Percentiles rank a stretch among this genome's conserved stretches.
These are phyloP conservation scores for Epichloe amarillans DNA, from an alignment of 2,329 filamentous ascomycete species.

Conservation along the genomic window DNA sequence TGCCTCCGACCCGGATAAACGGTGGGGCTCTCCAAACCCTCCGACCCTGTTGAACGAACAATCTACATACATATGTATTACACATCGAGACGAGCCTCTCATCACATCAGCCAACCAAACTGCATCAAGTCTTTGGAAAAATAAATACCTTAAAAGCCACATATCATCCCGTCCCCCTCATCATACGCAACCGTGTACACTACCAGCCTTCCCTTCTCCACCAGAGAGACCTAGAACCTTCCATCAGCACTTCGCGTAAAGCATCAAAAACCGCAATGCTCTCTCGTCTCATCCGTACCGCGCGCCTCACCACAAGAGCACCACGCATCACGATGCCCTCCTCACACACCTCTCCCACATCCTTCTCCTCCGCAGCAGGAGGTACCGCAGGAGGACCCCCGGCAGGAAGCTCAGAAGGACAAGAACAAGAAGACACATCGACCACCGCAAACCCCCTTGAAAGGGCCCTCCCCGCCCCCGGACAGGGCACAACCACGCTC, in stretches of 20 bases:
- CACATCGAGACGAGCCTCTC: neutral
- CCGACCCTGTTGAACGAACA: neutral
- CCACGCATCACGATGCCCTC: neutral
- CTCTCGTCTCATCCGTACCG: neutral
- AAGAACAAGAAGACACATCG: neutral
- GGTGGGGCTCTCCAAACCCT: neutral
- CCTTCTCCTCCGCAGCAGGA: neutral
- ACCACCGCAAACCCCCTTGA: conserved; percentile 4
- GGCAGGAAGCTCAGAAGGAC: too few relatives aligned
- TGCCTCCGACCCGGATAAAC: neutral
- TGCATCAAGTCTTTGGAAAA: neutral
- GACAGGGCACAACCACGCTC: conserved; percentile 11
- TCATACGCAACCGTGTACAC: neutral
- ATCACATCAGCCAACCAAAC: neutral
- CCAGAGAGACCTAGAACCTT: neutral
- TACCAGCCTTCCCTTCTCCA: neutral
- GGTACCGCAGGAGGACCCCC: neutral
- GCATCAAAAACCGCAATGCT: neutral
- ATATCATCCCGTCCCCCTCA: neutral
- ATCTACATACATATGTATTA: too few relatives aligned
- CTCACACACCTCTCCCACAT: neutral
- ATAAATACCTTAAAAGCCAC: too few relatives aligned
- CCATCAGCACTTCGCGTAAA: neutral
- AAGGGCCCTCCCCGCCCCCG: conserved; percentile 15
- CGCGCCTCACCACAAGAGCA: neutral